Conservation (phyloP, 345 rosid species). For the Cardamine chenopodiifolia region DNA sequence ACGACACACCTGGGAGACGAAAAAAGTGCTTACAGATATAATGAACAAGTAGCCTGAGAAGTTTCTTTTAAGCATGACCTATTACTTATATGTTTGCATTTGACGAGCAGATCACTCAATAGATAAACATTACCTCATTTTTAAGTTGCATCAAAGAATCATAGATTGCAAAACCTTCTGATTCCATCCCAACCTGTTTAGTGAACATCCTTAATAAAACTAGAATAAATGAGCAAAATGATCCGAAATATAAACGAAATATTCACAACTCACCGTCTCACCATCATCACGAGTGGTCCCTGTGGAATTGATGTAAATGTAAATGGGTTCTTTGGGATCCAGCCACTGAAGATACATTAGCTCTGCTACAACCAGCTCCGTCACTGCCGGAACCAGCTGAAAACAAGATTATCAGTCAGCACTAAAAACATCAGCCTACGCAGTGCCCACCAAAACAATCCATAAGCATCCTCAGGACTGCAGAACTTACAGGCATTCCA, state of each 20-base stretch:
- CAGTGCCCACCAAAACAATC: background rate
- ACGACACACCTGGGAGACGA: constrained; percentile 19
- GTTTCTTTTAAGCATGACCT: background rate
- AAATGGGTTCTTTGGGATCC: constrained; percentile 75
- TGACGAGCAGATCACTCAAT: background rate
- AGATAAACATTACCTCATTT: constrained; percentile 51
- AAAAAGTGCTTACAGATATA: background rate
- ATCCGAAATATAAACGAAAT: background rate
- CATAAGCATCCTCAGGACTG: background rate
- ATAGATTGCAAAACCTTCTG: constrained; percentile 91
- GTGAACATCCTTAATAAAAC: background rate
- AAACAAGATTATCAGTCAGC: constrained; percentile 32
- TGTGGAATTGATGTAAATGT: constrained; percentile 79
- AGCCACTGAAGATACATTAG: constrained; percentile 82
- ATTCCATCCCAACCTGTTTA: constrained; percentile 81
- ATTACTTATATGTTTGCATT: constrained; percentile 7
- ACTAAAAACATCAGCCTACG: background rate
- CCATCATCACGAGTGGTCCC: constrained; percentile 95
- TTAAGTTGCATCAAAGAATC: constrained; percentile 77
- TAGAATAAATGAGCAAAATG: background rate
- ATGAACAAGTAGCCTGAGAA: constrained; percentile 1
- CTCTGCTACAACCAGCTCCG: constrained; percentile 78
- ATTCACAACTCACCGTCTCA: constrained; percentile 60
- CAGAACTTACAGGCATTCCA: constrained; percentile 81
- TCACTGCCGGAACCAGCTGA: constrained; percentile 87